Evolutionary conservation across 371 early-diverging fungal species (phyloP), one percentile per base, ranked within the genome.

Genomic region (Apophysomyces trapeziformis): DNA sequence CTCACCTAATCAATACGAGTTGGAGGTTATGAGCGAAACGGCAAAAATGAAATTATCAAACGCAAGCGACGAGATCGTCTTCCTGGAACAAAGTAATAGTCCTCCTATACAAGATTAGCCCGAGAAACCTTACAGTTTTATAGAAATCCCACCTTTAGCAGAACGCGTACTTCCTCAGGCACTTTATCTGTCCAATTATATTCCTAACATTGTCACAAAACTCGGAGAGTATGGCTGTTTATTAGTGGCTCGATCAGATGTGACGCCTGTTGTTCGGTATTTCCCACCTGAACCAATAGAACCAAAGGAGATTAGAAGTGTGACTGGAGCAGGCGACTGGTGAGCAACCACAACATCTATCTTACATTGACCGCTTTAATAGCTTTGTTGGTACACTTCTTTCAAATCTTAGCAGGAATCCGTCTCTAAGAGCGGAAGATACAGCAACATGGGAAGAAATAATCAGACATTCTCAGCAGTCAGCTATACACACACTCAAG

Each of bases 311-410:
- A 78, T 88, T 44, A 71, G 76, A 58, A 89, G 84, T 65, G 91
- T 90, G 6, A 88, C 90, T 2, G 92, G 92, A 13, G 91, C 92
- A 12, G 92, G 92, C 7, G 92, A 92, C 63, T 85, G 87, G 88
- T 87, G 36, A 43, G 14, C 21, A 16, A 13, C 7, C 7, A 38
- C 11, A 36, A 8, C 7, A n/a, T 32, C n/a, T 60, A 13, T 60
- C 7, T 16, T 26, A 1, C 32, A 26, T 36, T 11, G 18, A 63
- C 12, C 14, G 5, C 37, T 56, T n/a, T 21, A 50, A 26, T 50
- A 83, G 83, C 41, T 83, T 83, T 69, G 84, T 83, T 2, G 84
- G 84, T 7, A 72, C 78, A 1, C 50, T 83, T 35, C 62, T 80
- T 8, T 77, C 80, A 5, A 78, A 80, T 65, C 38, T 80, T 7